Evolutionary conservation across 805 yeast genomes (phyloP).

Genomic region (Saturnispora quitensis): DNA sequence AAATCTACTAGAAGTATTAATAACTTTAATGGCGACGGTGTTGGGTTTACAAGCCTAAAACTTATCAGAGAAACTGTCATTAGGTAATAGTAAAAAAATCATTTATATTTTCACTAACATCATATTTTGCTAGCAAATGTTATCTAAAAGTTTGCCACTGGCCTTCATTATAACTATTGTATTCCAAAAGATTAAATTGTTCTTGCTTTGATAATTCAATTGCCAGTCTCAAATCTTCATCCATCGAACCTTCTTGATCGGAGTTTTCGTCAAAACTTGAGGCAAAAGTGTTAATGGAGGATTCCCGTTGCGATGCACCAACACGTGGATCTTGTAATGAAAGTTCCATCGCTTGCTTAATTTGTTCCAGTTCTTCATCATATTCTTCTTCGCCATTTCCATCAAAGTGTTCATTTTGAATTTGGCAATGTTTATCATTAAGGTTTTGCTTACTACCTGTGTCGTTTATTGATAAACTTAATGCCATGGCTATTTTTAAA

Average conservation of each 20-base stretch:
- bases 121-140: not conserved
- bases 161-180: not conserved
- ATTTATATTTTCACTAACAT: not conserved
- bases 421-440: not conserved
- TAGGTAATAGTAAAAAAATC: conserved; percentile 16
- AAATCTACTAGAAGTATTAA: conserved; percentile 18
- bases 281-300: not conserved
- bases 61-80: conserved; percentile 27
- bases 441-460: not conserved
- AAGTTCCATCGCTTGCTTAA: not conserved
- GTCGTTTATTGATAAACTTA: conserved; percentile 26
- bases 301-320: not conserved
- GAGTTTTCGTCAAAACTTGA: not conserved
- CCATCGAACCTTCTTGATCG: conserved; percentile 4
- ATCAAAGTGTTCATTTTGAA: not conserved
- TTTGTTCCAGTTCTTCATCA: not conserved
- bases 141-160: conserved; percentile 9
- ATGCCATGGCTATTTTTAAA: conserved; percentile 34
- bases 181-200: conserved; percentile 4
- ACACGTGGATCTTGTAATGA: not conserved
- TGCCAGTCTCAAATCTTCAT: conserved; percentile 13
- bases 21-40: conserved; percentile 17
- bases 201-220: conserved; percentile 12
- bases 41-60: conserved; percentile 27
- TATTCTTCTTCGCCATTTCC: not conserved